These are phyloP conservation scores for Aaosphaeria arxii DNA, from an alignment of 2,329 filamentous ascomycete genomes.

Conservation along the genomic window DNA sequence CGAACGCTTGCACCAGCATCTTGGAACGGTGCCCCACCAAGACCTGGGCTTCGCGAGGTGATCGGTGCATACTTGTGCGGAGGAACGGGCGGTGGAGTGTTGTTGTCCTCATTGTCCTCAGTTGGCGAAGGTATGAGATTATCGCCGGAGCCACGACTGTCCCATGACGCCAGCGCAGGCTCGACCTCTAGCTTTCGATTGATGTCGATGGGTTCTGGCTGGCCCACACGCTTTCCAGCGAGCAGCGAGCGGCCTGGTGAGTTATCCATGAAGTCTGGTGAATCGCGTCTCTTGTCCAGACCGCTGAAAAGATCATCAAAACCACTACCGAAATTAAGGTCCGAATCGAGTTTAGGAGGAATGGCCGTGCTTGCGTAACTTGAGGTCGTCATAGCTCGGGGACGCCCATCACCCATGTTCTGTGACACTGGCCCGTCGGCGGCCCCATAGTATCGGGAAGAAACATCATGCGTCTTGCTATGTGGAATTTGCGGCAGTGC, in stretches of 20 bases:
- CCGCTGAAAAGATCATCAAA: slow-evolving; percentile 53
- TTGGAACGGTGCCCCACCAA: slow-evolving; percentile 22
- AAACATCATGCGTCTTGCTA: slow-evolving; percentile 6
- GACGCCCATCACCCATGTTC: slow-evolving; percentile 5
- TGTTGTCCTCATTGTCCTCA: slow-evolving; percentile 29
- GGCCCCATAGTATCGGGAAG: neutral
- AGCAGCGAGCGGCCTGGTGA: slow-evolving; percentile 30
- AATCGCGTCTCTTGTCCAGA: slow-evolving; percentile 23
- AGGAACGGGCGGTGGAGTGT: slow-evolving; percentile 31
- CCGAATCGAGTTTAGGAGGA: slow-evolving; percentile 51
- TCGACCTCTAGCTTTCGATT: slow-evolving; percentile 45
- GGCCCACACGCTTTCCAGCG: slow-evolving; percentile 32
- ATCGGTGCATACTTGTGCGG: slow-evolving; percentile 35
- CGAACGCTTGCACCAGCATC: slow-evolving; percentile 27
- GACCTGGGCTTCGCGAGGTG: slow-evolving; percentile 29
- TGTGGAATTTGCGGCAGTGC: slow-evolving; percentile 25
- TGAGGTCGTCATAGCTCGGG: slow-evolving; percentile 47
- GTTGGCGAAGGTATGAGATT: slow-evolving; percentile 45
- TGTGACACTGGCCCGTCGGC: too few species aligned
- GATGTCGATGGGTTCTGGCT: slow-evolving; percentile 44
- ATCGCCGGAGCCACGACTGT: slow-evolving; percentile 50
- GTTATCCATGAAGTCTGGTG: slow-evolving; percentile 22
- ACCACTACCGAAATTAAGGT: slow-evolving; percentile 35
- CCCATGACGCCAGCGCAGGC: slow-evolving; percentile 51
- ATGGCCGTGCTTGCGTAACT: slow-evolving; percentile 48